Base-by-base conservation (phyloP, 2,329 filamentous ascomycete genomes). In the Pleurostoma richardsiae region DNA sequence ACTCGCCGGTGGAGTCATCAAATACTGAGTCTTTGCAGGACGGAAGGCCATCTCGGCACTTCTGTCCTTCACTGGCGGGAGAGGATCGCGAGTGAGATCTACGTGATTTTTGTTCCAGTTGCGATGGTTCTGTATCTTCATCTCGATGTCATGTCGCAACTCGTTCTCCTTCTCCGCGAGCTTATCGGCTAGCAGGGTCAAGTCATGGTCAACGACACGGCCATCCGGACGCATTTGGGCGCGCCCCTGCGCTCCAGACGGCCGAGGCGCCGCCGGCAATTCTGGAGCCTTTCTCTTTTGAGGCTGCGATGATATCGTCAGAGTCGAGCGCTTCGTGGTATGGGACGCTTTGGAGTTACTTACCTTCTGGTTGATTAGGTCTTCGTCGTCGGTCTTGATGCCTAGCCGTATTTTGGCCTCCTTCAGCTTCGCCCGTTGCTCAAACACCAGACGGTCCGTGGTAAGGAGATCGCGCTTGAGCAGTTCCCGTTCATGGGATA, bases 331-430 rank as follows among this genome's bases (percentile, higher is more conserved):
- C 42, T 19, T 33, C 44, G 26, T 38, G 29, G 6, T 40, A 39
- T 30, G 45, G 45, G 31, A 43, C 39, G 40, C 28, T n/a, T 42
- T 57, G 45, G 46, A 52, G 28, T 47, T 50, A 63, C 79, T 66
- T 74, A 92, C 88, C 81, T 94, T 95, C 66, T 94, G 88, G 70
- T 95, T 95, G 71, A 96, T 85, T 59, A 96, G 79, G 64, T 96
- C 90, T 59, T 97, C 92, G 60, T 97, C 94, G 59, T 95, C 88
- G 56, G 83, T 85, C 70, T 94, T 95, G 74, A 97, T 92, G 57
- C 86, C 84, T 54, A 96, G 80, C 60, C 87, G 87, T 61, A 88
- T 76, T 76, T 97, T 97, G 67, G 87, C 84, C 55, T 92, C 84
- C 74, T 95, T 95, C 56, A 97, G 79, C 61, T 83, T 82, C 50